Percentiles rank a stretch among this genome's conserved stretches.
Conservation (phyloP, 306 rosid genomes). For the Pueraria montana region DNA sequence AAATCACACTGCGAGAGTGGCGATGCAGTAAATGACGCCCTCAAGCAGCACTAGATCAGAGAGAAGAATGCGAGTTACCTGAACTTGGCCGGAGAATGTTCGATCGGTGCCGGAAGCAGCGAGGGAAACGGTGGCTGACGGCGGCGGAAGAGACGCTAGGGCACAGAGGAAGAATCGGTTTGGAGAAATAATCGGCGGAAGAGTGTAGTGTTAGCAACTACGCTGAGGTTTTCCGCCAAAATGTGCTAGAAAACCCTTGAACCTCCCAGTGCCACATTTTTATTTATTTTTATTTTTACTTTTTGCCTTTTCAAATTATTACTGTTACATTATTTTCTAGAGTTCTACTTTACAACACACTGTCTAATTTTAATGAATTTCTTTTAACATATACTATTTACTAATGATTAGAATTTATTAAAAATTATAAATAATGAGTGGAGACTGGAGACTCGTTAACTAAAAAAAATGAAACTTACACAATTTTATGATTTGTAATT, state of each 20-base stretch:
- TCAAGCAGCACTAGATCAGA: constrained; percentile 9
- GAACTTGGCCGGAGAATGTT: constrained; percentile 17
- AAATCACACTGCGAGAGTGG: neutral
- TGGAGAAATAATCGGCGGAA: neutral
- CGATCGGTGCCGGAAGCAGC: neutral
- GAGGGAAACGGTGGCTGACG: constrained; percentile 1
- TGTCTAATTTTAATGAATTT: neutral
- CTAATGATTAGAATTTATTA: neutral
- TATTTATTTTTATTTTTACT: neutral
- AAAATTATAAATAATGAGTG: neutral
- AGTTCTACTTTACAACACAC: neutral
- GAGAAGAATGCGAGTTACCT: constrained; percentile 38
- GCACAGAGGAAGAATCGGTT: constrained; percentile 33
- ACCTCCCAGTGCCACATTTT: neutral
- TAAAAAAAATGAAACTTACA: neutral
- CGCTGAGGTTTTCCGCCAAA: constrained; percentile 50
- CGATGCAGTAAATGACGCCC: constrained; percentile 21
- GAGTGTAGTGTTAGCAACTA: neutral
- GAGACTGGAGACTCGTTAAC: neutral
- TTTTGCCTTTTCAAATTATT: neutral
- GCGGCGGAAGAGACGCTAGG: constrained; percentile 45
- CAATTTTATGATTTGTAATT: neutral
- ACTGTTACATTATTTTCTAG: neutral
- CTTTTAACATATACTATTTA: neutral
- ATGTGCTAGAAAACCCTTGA: constrained; percentile 52